These are phyloP conservation scores for Blastobotrys raffinosifermentans DNA, from an alignment of 1,139 yeast species.

Conservation along the genomic window DNA sequence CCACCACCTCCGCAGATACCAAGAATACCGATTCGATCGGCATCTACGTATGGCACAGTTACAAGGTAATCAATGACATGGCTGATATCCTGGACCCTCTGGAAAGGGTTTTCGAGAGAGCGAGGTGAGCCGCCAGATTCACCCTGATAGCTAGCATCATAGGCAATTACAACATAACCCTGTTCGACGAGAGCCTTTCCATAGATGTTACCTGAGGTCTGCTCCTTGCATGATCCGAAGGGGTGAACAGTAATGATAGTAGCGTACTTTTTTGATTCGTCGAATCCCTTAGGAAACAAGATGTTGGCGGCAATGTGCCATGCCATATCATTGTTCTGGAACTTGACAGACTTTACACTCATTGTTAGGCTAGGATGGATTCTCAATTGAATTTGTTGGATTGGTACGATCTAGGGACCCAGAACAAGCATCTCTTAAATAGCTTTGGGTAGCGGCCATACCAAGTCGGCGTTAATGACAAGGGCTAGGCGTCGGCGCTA, in stretches of 20 bases:
- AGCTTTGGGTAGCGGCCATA: too few relatives aligned
- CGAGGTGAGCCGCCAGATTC: conserved; percentile 17
- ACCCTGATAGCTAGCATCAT: conserved; percentile 18
- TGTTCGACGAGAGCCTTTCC: conserved; percentile 12
- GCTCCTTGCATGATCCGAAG: background rate
- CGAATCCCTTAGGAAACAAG: conserved; percentile 1
- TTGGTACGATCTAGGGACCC: too few relatives aligned
- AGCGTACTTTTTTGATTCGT: background rate
- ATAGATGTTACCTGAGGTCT: conserved; percentile 10
- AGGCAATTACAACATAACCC: conserved; percentile 14
- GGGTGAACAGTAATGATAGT: conserved; percentile 1
- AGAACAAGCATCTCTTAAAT: too few relatives aligned
- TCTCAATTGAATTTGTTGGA: too few relatives aligned
- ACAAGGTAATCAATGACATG: conserved; percentile 12
- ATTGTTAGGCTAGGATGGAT: too few relatives aligned
- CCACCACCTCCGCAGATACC: conserved; percentile 19
- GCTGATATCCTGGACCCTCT: conserved; percentile 14
- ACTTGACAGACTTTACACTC: too few relatives aligned
- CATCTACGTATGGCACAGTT: conserved; percentile 9
- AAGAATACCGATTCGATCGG: conserved; percentile 10
- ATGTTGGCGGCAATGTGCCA: background rate
- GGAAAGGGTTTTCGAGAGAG: conserved; percentile 13
- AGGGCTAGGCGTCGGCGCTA: too few relatives aligned
- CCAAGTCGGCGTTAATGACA: too few relatives aligned
- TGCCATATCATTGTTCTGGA: too few relatives aligned